Percentiles rank a stretch among this genome's conserved stretches.
phyloP scores from a whole-genome alignment of 352 stramenopile species.

The Pythium periplocum region DNA sequence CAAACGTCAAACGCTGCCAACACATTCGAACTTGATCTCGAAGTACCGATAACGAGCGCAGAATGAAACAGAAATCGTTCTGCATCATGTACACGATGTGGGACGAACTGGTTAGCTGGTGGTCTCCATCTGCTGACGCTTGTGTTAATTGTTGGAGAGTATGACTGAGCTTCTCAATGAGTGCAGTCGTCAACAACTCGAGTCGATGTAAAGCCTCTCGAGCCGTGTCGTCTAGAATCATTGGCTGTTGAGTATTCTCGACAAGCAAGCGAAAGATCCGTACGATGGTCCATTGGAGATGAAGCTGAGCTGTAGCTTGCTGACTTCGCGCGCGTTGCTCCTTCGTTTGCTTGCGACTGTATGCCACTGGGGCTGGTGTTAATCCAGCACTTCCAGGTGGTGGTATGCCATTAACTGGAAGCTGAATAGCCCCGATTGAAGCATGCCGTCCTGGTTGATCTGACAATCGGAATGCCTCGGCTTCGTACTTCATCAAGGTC shows the following conservation, averaged over 20 bases:
- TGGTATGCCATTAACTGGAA: background rate
- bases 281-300: conserved; percentile 53
- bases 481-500: conserved; percentile 45
- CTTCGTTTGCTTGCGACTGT: conserved; percentile 12
- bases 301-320: conserved; percentile 22
- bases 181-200: background rate
- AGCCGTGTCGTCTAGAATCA: conserved; percentile 16
- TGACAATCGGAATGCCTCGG: conserved; percentile 35
- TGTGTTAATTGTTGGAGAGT: background rate
- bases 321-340: conserved; percentile 14
- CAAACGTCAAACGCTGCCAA: too few relatives aligned
- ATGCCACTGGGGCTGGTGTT: too few relatives aligned
- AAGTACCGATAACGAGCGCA: conserved; percentile 15
- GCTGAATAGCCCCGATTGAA: conserved; percentile 11
- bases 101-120: too few relatives aligned
- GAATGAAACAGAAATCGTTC: conserved; percentile 48
- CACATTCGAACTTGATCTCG: too few relatives aligned
- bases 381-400: too few relatives aligned
- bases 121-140: too few relatives aligned
- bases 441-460: conserved; percentile 9
- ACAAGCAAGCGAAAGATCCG: conserved; percentile 52
- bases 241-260: conserved; percentile 16
- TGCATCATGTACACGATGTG: conserved; percentile 55
- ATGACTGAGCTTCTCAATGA: conserved; percentile 9
- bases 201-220: conserved; percentile 16